These are phyloP conservation scores for Agaricus sinodeliciosus DNA, from an alignment of 768 basidiomycete genomes.

Conservation along the genomic window DNA sequence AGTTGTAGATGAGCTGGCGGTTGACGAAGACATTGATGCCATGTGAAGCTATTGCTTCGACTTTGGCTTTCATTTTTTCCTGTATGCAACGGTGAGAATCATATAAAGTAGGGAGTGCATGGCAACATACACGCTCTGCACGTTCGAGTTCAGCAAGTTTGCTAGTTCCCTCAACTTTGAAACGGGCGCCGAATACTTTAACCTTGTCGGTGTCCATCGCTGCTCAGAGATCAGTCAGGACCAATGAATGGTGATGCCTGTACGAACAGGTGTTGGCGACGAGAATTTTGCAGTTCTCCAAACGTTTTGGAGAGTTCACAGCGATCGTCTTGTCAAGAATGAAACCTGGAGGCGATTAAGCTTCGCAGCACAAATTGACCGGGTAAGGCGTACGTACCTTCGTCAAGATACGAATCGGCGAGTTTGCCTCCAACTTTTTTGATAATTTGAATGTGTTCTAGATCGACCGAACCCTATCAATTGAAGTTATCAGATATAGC, in stretches of 20 bases:
- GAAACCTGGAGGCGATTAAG: conserved; percentile 53
- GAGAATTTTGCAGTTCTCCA: conserved; percentile 93
- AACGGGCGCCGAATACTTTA: conserved; percentile 95
- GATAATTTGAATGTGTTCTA: conserved; percentile 98
- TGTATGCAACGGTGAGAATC: conserved; percentile 21
- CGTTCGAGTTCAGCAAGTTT: conserved; percentile 98
- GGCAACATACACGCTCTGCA: conserved; percentile 68
- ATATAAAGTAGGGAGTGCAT: neutral
- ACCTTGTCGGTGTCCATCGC: conserved; percentile 99
- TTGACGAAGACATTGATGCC: conserved; percentile 98
- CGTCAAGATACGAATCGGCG: conserved; percentile 96
- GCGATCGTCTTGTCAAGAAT: conserved; percentile 96
- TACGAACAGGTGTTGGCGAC: conserved; percentile 95
- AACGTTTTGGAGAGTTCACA: conserved; percentile 88
- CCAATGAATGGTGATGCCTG: neutral
- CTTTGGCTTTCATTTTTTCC: conserved; percentile 99
- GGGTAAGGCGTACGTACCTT: conserved; percentile 45
- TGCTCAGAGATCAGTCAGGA: conserved; percentile 21
- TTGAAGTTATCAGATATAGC: neutral
- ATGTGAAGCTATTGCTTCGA: conserved; percentile 87
- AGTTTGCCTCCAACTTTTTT: conserved; percentile 99
- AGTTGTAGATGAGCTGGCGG: conserved; percentile 98
- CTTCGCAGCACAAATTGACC: neutral
- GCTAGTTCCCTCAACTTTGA: conserved; percentile 93
- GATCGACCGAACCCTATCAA: conserved; percentile 81